Evolutionary conservation across 108 stramenopile species (phyloP).

Genomic region (Asterionellopsis glacialis): DNA sequence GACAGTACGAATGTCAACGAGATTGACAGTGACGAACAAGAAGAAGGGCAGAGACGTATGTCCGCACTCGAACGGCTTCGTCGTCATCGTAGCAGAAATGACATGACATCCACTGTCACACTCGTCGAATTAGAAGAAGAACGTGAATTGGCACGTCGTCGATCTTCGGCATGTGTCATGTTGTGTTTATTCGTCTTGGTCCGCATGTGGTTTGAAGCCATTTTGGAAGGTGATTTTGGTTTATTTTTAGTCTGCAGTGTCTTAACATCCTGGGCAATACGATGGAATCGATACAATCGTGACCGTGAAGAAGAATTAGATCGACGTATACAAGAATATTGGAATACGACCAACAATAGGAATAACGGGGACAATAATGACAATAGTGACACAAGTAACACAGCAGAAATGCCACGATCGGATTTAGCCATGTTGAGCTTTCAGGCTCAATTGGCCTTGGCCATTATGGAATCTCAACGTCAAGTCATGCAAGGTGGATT

Average conservation of each 20-base stretch:
- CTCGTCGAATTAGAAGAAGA: conserved; percentile 57
- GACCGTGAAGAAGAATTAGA: conserved; percentile 75
- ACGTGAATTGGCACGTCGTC: conserved; percentile 60
- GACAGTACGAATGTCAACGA: no score
- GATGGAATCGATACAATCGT: conserved; percentile 53
- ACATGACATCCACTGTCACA: no score
- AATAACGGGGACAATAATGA: conserved; percentile 9
- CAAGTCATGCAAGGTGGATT: conserved; percentile 85
- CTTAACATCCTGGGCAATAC: conserved; percentile 65
- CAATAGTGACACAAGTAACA: neutral
- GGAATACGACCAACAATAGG: conserved; percentile 15
- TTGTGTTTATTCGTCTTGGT: conserved; percentile 63
- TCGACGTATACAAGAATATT: conserved; percentile 44
- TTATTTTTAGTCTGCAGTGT: conserved; percentile 60
- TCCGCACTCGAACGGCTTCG: no score
- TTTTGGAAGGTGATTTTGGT: conserved; percentile 50
- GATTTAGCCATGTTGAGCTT: conserved; percentile 73
- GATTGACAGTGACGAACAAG: no score
- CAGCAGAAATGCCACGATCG: conserved; percentile 33
- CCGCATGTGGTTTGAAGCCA: conserved; percentile 79
- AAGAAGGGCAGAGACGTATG: no score
- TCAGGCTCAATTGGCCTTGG: conserved; percentile 87
- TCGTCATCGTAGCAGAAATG: no score
- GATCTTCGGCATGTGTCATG: conserved; percentile 59
- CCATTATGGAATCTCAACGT: conserved; percentile 82